Percentiles rank a stretch among this genome's conserved stretches.
Conservation (phyloP, 2,329 filamentous ascomycete species). For the Neonectria hederae region DNA sequence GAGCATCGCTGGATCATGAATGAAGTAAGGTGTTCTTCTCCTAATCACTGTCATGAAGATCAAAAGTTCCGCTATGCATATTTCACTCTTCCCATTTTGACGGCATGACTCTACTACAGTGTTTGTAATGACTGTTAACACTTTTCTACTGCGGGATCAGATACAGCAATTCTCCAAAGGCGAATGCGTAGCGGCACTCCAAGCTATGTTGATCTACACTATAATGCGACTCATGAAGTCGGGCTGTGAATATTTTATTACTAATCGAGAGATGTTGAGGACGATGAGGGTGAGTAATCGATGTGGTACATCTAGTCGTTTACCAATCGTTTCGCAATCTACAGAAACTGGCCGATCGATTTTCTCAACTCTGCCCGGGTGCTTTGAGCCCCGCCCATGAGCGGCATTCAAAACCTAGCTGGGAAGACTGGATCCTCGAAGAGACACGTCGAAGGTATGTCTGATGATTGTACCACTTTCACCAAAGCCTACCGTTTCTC, state of each 20-base stretch:
- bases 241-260: background rate
- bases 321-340: no score
- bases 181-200: constrained; percentile 1
- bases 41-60: background rate
- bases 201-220: constrained; percentile 5
- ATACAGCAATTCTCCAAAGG: constrained; percentile 1
- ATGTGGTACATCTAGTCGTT: background rate
- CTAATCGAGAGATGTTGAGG: background rate
- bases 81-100: background rate
- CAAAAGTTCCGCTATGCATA: background rate
- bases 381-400: constrained; percentile 3
- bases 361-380: background rate
- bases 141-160: background rate
- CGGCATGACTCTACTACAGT: background rate
- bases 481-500: background rate
- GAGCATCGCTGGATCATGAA: constrained; percentile 4
- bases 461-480: background rate
- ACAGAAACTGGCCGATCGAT: background rate
- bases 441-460: constrained; percentile 9
- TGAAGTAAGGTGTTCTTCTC: background rate
- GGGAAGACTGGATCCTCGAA: constrained; percentile 12
- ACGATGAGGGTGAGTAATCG: background rate
- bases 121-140: background rate
- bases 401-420: background rate
- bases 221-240: background rate